phyloP scores from a whole-genome alignment of 2,329 filamentous ascomycete genomes.

The Trichoderma semiorbis region DNA sequence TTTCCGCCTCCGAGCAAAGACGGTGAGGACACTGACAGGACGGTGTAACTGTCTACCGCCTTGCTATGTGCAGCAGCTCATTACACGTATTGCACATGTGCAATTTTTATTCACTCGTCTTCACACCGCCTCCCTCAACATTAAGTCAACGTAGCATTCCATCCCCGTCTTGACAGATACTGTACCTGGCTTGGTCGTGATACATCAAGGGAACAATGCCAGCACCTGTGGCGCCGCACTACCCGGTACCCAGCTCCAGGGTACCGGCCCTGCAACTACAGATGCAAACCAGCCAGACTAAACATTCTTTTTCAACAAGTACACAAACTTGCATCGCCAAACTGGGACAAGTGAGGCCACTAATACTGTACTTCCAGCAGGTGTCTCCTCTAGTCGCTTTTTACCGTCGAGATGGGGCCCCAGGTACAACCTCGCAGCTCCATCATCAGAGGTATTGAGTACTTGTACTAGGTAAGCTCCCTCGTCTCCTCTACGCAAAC shows the following conservation, averaged over 20 bases:
- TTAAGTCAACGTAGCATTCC: not conserved
- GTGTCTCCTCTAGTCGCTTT: not conserved
- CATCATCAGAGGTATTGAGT: not conserved
- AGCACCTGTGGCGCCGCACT: slow-evolving; percentile 6
- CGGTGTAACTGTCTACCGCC: not conserved
- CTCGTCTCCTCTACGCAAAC: not conserved
- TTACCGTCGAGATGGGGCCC: not conserved
- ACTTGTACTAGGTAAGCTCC: not conserved
- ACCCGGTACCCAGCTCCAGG: not conserved
- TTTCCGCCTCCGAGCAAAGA: not conserved
- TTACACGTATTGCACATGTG: not conserved
- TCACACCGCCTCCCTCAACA: not conserved
- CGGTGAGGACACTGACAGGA: not conserved
- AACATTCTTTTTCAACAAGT: not conserved
- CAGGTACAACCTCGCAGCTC: not conserved
- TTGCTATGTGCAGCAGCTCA: not conserved
- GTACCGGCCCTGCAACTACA: not conserved
- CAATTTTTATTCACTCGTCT: not conserved
- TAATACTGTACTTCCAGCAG: slow-evolving; percentile 1
- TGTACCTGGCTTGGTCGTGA: not conserved
- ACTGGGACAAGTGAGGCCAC: slow-evolving; percentile 3
- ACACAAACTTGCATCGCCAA: not conserved
- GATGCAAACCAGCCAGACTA: slow-evolving; percentile 5
- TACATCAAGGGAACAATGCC: not conserved
- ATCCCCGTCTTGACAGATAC: not conserved